Base-by-base conservation (phyloP, 371 early-diverging fungal genomes). In the Actinomortierella wolfii region DNA sequence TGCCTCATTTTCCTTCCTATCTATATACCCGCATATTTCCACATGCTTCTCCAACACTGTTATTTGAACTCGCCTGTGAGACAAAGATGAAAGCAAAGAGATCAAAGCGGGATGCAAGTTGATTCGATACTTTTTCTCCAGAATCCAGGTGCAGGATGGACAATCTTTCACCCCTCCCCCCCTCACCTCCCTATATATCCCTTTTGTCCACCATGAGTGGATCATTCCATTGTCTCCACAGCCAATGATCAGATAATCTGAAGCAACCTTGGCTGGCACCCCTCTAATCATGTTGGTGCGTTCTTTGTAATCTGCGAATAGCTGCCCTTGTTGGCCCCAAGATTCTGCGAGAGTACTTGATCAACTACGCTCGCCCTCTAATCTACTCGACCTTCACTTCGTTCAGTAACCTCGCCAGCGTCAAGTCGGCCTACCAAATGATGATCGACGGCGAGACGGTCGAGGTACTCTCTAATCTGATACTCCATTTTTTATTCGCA, bases 361-460 rank as follows among this genome's bases (percentile, higher is more conserved):
- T 92, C 67, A 94, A 94, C 61, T 94, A 93, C 68, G 91, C 92
- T 11, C 81, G 92, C 3, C 92, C 94, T 0, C 67, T 92, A 26
- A 87, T 94, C 40, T 94, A 90, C 66, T 91, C 92, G 7, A 94
- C 94, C 0, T 89, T 91, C 52, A 82, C 92, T 66, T 77, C 92
- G 1, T 78, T 76, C 59, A 80, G 67, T 28, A 83, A 77, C 42
- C 61, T 87, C 23, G 83, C 83, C 8, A 79, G 84, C 40, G 80
- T 89, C 56, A 79, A 79, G 54, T 82, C 82, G 34, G 81, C 86
- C 2, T 87, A 88, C 57, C 60, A 81, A 48, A 61, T 84, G 56
- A 63, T 86, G 50, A 79, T 80, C 25, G 64, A 71, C 24, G 85
- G 83, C 9, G 64, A 80, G 52, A 84, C 84, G 1, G 58, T 71